Conservation (phyloP, 768 basidiomycete genomes). For the Hemileccinum impolitum region DNA sequence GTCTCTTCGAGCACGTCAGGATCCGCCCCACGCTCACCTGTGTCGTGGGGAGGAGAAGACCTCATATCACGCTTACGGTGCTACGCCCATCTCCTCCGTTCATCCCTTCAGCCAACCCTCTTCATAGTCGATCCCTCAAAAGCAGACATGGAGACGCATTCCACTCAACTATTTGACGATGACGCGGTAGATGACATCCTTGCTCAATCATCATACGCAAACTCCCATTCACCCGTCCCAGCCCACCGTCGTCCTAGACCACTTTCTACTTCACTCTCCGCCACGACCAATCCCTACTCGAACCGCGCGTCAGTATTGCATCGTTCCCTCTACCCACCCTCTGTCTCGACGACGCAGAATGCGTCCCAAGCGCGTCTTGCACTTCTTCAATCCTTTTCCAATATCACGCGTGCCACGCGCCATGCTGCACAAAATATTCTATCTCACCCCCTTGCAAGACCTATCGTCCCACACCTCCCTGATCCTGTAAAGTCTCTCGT, state of each 20-base stretch:
- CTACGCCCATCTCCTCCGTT: constrained; percentile 81
- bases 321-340: constrained; percentile 60
- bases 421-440: constrained; percentile 94
- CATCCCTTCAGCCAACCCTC: constrained; percentile 77
- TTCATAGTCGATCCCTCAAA: constrained; percentile 92
- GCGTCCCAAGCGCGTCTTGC: constrained; percentile 73
- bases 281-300: constrained; percentile 52
- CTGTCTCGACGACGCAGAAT: constrained; percentile 48
- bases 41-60: constrained; percentile 86
- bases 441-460: constrained; percentile 93
- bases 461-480: constrained; percentile 93
- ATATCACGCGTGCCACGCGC: constrained; percentile 88
- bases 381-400: constrained; percentile 90
- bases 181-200: constrained; percentile 87
- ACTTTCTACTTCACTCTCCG: constrained; percentile 39
- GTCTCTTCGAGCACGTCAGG: constrained; percentile 46
- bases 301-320: constrained; percentile 75
- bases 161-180: constrained; percentile 78
- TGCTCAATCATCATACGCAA: constrained; percentile 70
- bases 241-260: constrained; percentile 75
- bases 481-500: constrained; percentile 91
- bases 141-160: constrained; percentile 90
- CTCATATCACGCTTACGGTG: constrained; percentile 70
- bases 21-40: constrained; percentile 39
- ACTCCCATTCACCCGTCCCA: constrained; percentile 81